A percentile compares a stretch with the other conserved stretches of the same genome.
These are phyloP conservation scores for Rhizoclosmatium globosum DNA, from an alignment of 192 early-diverging fungal species.

Conservation along the genomic window DNA sequence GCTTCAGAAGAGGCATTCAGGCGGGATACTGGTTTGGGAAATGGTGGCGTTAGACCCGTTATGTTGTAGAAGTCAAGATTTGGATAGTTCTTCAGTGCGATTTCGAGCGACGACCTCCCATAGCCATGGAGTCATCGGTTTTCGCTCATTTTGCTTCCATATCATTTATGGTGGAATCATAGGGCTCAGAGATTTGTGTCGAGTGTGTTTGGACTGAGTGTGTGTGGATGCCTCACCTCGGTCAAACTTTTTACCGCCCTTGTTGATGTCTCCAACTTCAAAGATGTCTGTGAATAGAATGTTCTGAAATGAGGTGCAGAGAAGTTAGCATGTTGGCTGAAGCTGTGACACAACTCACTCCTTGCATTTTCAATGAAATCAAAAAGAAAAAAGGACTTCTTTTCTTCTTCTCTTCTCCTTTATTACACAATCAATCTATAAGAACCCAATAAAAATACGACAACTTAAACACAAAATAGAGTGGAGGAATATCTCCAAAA, in stretches of 20 bases:
- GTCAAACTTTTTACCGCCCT: slow-evolving; percentile 93
- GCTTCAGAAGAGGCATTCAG: slow-evolving; percentile 83
- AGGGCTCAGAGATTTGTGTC: no score
- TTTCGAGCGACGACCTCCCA: background rate
- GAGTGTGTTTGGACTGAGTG: no score
- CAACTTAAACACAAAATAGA: no score
- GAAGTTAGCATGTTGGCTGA: background rate
- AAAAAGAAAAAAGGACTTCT: background rate
- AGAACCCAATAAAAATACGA: no score
- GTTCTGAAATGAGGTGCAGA: slow-evolving; percentile 54
- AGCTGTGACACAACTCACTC: background rate
- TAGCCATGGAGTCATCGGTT: no score
- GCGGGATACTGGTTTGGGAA: slow-evolving; percentile 74
- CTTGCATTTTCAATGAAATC: background rate
- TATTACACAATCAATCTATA: no score
- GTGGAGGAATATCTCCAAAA: no score
- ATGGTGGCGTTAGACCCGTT: background rate
- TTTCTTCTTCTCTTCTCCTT: no score
- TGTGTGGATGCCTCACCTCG: slow-evolving; percentile 65
- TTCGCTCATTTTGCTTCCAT: no score
- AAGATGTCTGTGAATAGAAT: slow-evolving; percentile 90
- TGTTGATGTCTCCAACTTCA: slow-evolving; percentile 87
- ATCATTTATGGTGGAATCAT: no score
- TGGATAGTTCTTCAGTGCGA: no score
- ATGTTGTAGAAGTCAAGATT: background rate